Evolutionary conservation across 2,329 filamentous ascomycete genomes (phyloP).

Genomic region (Sarocladiaceae sp.): DNA sequence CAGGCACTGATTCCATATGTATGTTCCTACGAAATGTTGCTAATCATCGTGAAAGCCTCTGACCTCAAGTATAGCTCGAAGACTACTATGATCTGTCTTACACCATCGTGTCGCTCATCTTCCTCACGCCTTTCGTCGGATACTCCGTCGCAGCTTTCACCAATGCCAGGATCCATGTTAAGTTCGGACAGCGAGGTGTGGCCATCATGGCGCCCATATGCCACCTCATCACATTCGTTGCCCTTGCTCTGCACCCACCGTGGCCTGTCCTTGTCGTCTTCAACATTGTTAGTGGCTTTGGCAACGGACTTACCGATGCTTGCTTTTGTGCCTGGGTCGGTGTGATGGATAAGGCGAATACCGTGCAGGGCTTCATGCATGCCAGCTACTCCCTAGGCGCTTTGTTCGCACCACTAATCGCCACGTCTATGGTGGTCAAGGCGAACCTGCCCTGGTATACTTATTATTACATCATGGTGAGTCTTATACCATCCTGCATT

Average conservation of each 20-base stretch:
- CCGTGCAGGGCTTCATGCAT: slow-evolving; percentile 63
- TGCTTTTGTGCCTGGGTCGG: slow-evolving; percentile 51
- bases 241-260: slow-evolving; percentile 58
- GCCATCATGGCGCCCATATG: slow-evolving; percentile 57
- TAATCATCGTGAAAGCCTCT: not conserved
- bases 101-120: slow-evolving; percentile 57
- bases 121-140: slow-evolving; percentile 59
- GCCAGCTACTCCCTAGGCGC: slow-evolving; percentile 63
- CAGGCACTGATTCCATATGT: slow-evolving; percentile 37
- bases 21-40: slow-evolving; percentile 12
- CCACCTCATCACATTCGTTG: slow-evolving; percentile 57
- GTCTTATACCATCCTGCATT: slow-evolving; percentile 22
- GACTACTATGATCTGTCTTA: slow-evolving; percentile 57
- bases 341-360: slow-evolving; percentile 64
- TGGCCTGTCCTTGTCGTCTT: slow-evolving; percentile 60
- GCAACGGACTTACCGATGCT: slow-evolving; percentile 58
- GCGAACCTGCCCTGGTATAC: slow-evolving; percentile 58
- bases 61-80: slow-evolving; percentile 43
- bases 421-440: slow-evolving; percentile 62
- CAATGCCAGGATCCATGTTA: slow-evolving; percentile 57
- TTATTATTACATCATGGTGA: slow-evolving; percentile 69
- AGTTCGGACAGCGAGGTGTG: slow-evolving; percentile 62
- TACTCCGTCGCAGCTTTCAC: slow-evolving; percentile 58
- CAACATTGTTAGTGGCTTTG: slow-evolving; percentile 61
- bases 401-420: slow-evolving; percentile 58